Conservation (phyloP, 75 land plant genomes). For the Adiantum capillusveneris region DNA sequence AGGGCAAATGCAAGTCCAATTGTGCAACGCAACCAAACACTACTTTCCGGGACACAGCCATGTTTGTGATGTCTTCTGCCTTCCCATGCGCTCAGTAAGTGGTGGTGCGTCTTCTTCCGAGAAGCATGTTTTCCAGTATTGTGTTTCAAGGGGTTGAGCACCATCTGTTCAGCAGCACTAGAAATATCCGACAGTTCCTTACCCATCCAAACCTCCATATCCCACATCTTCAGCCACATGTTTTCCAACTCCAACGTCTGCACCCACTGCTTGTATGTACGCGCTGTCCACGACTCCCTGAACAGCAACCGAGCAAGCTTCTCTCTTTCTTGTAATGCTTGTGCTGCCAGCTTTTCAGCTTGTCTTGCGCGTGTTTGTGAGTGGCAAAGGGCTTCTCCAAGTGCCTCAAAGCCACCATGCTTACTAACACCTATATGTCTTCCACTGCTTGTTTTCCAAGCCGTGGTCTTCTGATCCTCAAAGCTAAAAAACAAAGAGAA, state of each 20-base stretch:
- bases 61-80: too few relatives aligned
- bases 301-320: conserved; percentile 56
- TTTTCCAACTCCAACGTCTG: conserved; percentile 48
- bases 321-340: conserved; percentile 57
- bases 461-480: too few relatives aligned
- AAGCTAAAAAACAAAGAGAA: too few relatives aligned
- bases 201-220: too few relatives aligned
- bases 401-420: neutral
- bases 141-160: too few relatives aligned
- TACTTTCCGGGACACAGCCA: neutral
- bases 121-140: too few relatives aligned
- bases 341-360: conserved; percentile 64
- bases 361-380: conserved; percentile 83
- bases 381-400: conserved; percentile 73
- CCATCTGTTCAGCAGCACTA: too few relatives aligned
- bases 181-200: too few relatives aligned
- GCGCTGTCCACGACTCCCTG: conserved; percentile 60
- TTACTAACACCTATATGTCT: too few relatives aligned
- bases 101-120: too few relatives aligned
- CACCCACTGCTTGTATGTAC: conserved; percentile 83
- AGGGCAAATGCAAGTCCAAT: conserved; percentile 48
- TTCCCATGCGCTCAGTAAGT: too few relatives aligned
- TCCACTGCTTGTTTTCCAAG: too few relatives aligned
- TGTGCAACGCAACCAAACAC: neutral
- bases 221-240: conserved; percentile 24